These are phyloP conservation scores for Dianthus caryophyllus DNA, from an alignment of 148 eudicot species.

Conservation along the genomic window DNA sequence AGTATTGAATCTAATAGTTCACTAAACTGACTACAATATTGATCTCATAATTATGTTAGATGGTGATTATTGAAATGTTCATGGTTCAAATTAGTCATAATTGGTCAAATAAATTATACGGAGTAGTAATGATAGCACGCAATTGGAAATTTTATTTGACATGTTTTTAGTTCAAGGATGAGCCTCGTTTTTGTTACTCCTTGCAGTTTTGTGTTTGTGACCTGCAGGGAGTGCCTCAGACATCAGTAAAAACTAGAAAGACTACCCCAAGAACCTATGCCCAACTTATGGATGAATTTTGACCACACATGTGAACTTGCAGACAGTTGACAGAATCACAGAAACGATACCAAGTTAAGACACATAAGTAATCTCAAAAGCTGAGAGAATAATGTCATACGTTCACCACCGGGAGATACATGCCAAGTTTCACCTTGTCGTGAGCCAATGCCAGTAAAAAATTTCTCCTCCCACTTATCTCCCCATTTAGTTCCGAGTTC, in stretches of 20 bases:
- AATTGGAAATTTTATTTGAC: too few species aligned
- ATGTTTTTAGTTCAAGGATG: too few species aligned
- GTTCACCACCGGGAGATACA: constrained; percentile 66
- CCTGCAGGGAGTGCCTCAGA: background rate
- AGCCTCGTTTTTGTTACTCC: too few species aligned
- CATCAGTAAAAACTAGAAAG: background rate
- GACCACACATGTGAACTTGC: background rate
- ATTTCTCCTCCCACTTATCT: constrained; percentile 98
- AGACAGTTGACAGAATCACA: background rate
- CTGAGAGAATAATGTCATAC: constrained; percentile 34
- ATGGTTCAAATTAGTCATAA: too few species aligned
- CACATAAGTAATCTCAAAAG: background rate
- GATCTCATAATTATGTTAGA: too few species aligned
- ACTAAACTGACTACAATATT: too few species aligned
- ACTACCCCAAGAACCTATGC: background rate
- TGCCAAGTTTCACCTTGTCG: constrained; percentile 99
- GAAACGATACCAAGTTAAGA: background rate
- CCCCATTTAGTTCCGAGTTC: constrained; percentile 98
- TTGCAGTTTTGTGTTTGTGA: background rate
- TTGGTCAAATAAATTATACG: too few species aligned
- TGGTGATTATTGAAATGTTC: too few species aligned
- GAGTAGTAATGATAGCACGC: too few species aligned
- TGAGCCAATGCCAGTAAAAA: constrained; percentile 89
- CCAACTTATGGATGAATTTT: background rate
- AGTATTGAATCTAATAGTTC: too few species aligned